These are phyloP conservation scores for Umbelopsis ramanniana DNA, from an alignment of 192 early-diverging fungal genomes.

Conservation along the genomic window DNA sequence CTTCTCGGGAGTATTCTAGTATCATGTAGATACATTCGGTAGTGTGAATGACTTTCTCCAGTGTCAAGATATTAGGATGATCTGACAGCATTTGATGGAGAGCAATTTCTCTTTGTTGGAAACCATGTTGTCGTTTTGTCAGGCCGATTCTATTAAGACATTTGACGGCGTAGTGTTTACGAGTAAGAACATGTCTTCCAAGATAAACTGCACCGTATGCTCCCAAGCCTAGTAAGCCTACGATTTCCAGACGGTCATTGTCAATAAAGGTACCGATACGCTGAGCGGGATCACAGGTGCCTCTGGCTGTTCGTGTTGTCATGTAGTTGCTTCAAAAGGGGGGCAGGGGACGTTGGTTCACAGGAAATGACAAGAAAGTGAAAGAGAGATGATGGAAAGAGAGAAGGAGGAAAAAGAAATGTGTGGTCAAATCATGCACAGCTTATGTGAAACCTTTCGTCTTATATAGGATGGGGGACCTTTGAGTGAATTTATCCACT, in stretches of 20 bases:
- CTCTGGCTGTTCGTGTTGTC: conserved; percentile 20
- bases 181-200: conserved; percentile 59
- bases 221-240: conserved; percentile 66
- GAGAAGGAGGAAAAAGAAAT: background rate
- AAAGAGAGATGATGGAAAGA: background rate
- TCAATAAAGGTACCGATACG: conserved; percentile 41
- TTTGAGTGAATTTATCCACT: background rate
- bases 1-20: conserved; percentile 82
- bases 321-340: background rate
- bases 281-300: conserved; percentile 26
- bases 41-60: conserved; percentile 70
- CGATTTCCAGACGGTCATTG: conserved; percentile 42
- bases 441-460: conserved; percentile 6
- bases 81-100: conserved; percentile 68
- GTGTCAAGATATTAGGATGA: conserved; percentile 69
- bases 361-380: background rate
- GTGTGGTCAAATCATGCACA: background rate
- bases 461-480: background rate
- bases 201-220: conserved; percentile 79
- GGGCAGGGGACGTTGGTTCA: background rate
- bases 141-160: conserved; percentile 69
- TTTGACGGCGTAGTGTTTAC: conserved; percentile 70
- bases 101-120: conserved; percentile 69
- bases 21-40: conserved; percentile 69
- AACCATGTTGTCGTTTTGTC: conserved; percentile 60